phyloP scores from a whole-genome alignment of 176 grass and related monocot genomes.

The Aegilops longissima region DNA sequence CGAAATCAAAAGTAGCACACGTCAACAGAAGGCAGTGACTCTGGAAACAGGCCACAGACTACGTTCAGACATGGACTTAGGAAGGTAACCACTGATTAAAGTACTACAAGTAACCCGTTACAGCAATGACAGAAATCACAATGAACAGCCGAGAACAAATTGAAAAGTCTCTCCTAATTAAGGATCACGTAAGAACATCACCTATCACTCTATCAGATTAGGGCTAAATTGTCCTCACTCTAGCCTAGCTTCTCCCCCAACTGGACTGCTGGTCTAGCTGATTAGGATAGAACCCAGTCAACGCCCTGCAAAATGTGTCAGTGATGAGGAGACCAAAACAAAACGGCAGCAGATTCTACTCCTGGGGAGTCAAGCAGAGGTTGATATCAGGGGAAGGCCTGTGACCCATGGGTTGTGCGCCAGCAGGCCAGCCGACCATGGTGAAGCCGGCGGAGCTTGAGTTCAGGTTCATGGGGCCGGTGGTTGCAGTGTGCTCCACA shows the following conservation, averaged over 20 bases:
- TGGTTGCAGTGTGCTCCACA: slow-evolving; percentile 9
- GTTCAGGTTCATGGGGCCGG: slow-evolving; percentile 37
- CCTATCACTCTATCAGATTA: slow-evolving; percentile 1
- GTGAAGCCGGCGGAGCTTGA: slow-evolving; percentile 40
- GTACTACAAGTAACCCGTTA: background rate
- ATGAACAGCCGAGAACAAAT: slow-evolving; percentile 16
- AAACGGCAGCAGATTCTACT: slow-evolving; percentile 28
- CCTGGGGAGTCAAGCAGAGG: slow-evolving; percentile 62
- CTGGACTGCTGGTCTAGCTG: background rate
- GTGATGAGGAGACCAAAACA: slow-evolving; percentile 1
- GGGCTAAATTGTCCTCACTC: slow-evolving; percentile 3
- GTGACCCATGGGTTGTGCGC: slow-evolving; percentile 43
- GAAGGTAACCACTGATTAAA: background rate
- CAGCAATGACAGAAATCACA: background rate
- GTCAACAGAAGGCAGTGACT: background rate
- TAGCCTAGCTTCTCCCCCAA: slow-evolving; percentile 26
- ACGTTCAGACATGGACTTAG: background rate
- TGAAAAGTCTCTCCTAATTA: background rate
- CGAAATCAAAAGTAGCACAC: background rate
- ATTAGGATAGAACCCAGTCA: slow-evolving; percentile 5
- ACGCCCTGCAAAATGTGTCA: slow-evolving; percentile 37
- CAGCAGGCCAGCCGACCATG: slow-evolving; percentile 57
- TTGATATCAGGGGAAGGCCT: slow-evolving; percentile 77
- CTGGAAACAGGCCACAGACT: slow-evolving; percentile 1
- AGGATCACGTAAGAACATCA: background rate